phyloP scores from a whole-genome alignment of 164 flowering plant genomes.

The Tinospora cordifolia region DNA sequence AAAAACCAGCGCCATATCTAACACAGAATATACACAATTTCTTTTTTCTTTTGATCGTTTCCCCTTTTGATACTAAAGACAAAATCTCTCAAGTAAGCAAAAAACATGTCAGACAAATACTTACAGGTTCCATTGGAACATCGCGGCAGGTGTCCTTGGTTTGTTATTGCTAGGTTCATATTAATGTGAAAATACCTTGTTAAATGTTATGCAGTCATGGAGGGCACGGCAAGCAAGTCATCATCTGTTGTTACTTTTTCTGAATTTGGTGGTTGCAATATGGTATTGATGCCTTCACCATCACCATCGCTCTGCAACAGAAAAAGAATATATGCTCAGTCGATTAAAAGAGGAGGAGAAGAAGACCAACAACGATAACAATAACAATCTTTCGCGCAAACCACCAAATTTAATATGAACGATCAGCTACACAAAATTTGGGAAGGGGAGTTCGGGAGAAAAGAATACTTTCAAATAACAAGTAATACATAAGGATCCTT shows the following conservation, averaged over 20 bases:
- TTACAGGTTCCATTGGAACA: constrained; percentile 12
- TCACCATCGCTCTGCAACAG: constrained; percentile 17
- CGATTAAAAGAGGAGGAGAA: background rate
- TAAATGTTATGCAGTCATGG: constrained; percentile 6
- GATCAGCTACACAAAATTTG: too few species aligned
- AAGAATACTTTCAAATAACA: too few species aligned
- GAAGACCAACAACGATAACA: background rate
- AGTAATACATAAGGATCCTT: too few species aligned
- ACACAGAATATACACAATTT: background rate
- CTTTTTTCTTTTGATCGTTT: background rate
- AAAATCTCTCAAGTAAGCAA: background rate
- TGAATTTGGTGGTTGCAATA: constrained; percentile 10
- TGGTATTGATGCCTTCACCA: constrained; percentile 9
- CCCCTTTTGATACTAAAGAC: background rate
- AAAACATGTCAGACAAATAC: constrained; percentile 17
- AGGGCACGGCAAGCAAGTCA: constrained; percentile 12
- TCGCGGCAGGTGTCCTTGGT: background rate
- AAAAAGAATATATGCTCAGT: background rate
- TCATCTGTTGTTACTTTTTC: constrained; percentile 8
- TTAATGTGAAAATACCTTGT: background rate
- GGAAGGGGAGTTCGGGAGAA: too few species aligned
- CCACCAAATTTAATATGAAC: too few species aligned
- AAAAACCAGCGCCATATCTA: background rate
- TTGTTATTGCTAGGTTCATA: background rate
- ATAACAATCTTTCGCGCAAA: too few species aligned